Conservation (phyloP, 1,284 basidiomycete species). For the Sphaerobolus stellatus region DNA sequence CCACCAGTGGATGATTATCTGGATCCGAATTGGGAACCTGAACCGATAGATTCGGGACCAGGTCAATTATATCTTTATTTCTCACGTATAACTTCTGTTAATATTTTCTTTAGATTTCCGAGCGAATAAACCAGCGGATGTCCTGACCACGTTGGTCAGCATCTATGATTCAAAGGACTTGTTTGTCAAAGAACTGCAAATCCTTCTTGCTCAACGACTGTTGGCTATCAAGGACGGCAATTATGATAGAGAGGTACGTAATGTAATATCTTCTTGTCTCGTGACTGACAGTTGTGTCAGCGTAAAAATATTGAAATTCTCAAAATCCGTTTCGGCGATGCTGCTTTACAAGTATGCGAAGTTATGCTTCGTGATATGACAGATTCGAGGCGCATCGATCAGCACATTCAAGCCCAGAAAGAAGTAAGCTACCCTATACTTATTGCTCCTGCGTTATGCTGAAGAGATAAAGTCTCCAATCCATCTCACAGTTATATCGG, state of each 20-base stretch:
- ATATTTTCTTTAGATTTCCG: constrained; percentile 67
- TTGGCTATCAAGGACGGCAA: constrained; percentile 79
- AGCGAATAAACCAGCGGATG: constrained; percentile 83
- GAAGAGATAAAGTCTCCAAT: constrained; percentile 54
- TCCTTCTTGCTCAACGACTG: constrained; percentile 80
- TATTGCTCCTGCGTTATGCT: no score
- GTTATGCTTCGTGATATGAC: constrained; percentile 96
- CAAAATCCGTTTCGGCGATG: constrained; percentile 91
- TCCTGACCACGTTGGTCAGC: constrained; percentile 91
- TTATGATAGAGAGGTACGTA: constrained; percentile 75
- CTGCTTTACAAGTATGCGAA: constrained; percentile 87
- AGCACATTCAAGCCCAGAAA: constrained; percentile 75
- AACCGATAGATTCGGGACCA: constrained; percentile 90
- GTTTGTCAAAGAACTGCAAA: constrained; percentile 91
- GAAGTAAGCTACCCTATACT: constrained; percentile 39
- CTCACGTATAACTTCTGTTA: constrained; percentile 1
- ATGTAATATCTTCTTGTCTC: background rate
- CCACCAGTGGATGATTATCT: constrained; percentile 79
- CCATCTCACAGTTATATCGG: constrained; percentile 87
- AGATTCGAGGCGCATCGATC: constrained; percentile 86
- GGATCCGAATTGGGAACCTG: constrained; percentile 90
- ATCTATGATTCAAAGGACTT: constrained; percentile 95
- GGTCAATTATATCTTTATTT: constrained; percentile 44
- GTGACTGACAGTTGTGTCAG: no score
- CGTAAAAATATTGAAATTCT: constrained; percentile 89